Conservation (phyloP, 352 stramenopile species). For the Globisporangium irregulare region DNA sequence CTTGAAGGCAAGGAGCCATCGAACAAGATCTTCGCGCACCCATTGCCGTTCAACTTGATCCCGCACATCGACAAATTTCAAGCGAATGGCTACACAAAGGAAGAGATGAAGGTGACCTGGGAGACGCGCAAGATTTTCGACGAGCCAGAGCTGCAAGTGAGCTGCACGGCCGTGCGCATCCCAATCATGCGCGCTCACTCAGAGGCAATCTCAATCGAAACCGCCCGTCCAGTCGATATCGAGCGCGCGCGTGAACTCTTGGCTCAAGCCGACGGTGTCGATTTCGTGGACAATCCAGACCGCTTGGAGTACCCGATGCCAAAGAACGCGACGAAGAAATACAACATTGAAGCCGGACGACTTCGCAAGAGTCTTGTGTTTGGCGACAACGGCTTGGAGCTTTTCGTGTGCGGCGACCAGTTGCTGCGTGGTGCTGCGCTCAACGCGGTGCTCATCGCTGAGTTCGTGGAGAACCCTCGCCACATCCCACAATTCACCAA, state of each 20-base stretch:
- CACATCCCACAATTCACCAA: conserved; percentile 65
- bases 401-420: conserved; percentile 98
- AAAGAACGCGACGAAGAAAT: conserved; percentile 95
- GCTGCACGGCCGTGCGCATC: conserved; percentile 96
- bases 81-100: conserved; percentile 98
- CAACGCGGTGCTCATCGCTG: conserved; percentile 97
- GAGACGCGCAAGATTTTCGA: conserved; percentile 98
- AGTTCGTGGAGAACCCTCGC: conserved; percentile 82
- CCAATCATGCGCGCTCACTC: conserved; percentile 97
- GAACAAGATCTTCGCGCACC: conserved; percentile 96
- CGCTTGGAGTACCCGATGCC: conserved; percentile 96
- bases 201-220: conserved; percentile 95
- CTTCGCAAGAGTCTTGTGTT: conserved; percentile 94
- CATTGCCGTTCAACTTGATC: conserved; percentile 98
- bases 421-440: conserved; percentile 95
- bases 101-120: conserved; percentile 99
- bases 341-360: conserved; percentile 97
- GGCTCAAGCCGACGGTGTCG: conserved; percentile 88
- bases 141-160: conserved; percentile 74
- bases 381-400: conserved; percentile 94
- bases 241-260: conserved; percentile 82
- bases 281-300: conserved; percentile 90
- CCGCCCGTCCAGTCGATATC: conserved; percentile 86
- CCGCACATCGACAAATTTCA: conserved; percentile 99
- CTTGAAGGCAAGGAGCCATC: conserved; percentile 67